phyloP scores from a whole-genome alignment of 2,329 filamentous ascomycete species.

The Ceratocystis lukuohia region DNA sequence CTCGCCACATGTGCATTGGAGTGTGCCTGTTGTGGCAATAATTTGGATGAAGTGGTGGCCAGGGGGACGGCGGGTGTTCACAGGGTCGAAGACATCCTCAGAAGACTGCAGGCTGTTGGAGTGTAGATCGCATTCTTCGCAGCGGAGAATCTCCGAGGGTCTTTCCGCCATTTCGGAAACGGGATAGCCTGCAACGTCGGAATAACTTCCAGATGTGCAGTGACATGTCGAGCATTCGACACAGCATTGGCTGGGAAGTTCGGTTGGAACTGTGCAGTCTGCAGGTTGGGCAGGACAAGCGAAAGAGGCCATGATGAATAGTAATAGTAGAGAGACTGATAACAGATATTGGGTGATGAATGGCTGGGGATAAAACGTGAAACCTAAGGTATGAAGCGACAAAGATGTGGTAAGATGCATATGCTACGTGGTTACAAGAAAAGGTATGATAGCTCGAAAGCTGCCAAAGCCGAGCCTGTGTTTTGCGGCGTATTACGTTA shows the following conservation, averaged over 20 bases:
- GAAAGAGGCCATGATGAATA: background rate
- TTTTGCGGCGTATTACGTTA: background rate
- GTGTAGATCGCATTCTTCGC: background rate
- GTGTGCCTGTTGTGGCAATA: background rate
- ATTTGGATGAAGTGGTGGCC: background rate
- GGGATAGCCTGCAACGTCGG: background rate
- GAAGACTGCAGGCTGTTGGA: background rate
- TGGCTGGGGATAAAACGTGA: background rate
- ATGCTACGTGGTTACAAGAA: background rate
- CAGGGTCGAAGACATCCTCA: background rate
- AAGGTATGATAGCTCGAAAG: background rate
- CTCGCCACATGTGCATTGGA: background rate
- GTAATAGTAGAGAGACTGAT: background rate
- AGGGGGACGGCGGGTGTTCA: too few species aligned
- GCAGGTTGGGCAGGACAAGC: background rate
- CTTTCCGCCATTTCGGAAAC: background rate
- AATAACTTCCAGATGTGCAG: background rate
- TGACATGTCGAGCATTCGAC: background rate
- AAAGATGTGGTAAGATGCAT: background rate
- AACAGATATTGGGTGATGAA: background rate
- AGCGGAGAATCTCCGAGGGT: background rate
- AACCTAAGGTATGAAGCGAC: background rate
- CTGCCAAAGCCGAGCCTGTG: too few species aligned
- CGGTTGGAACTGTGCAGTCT: background rate
- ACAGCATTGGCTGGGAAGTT: background rate